Percentiles rank a stretch among this genome's conserved stretches.
phyloP scores from a whole-genome alignment of 495 filamentous ascomycete species.

The Xylaria scruposa region DNA sequence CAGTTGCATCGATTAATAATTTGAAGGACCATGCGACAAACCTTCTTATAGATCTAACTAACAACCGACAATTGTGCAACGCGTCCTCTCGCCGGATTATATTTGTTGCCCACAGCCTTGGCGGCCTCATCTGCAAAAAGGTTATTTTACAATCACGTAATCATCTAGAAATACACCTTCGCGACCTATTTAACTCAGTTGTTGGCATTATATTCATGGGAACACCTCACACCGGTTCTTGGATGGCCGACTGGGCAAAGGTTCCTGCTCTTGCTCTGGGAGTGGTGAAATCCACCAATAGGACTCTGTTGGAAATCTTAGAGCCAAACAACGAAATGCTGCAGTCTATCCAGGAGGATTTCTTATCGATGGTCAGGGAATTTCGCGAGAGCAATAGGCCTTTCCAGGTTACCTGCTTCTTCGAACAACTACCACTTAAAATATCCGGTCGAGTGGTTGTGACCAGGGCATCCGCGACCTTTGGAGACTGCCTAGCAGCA shows the following conservation, averaged over 20 bases:
- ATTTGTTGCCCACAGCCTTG: constrained; percentile 54
- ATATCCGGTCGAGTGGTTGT: background rate
- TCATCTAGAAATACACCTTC: background rate
- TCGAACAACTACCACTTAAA: background rate
- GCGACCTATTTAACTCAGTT: background rate
- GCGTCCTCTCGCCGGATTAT: constrained; percentile 37
- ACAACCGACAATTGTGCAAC: background rate
- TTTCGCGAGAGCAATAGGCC: background rate
- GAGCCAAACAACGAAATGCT: background rate
- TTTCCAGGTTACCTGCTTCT: background rate
- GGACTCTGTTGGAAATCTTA: background rate
- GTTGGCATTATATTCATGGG: constrained; percentile 4
- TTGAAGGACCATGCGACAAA: constrained; percentile 2
- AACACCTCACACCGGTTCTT: background rate
- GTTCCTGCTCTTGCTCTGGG: background rate
- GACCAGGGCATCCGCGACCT: background rate
- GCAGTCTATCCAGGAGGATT: background rate
- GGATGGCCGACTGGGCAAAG: constrained; percentile 17
- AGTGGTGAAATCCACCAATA: background rate
- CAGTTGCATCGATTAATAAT: background rate
- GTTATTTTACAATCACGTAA: constrained; percentile 29
- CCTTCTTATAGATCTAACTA: background rate
- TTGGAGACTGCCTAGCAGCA: constrained; percentile 32
- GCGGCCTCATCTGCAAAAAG: constrained; percentile 51
- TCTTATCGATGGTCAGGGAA: background rate